Evolutionary conservation across 2,329 filamentous ascomycete species (phyloP).

Genomic region (Aspergillus quadricinctus): DNA sequence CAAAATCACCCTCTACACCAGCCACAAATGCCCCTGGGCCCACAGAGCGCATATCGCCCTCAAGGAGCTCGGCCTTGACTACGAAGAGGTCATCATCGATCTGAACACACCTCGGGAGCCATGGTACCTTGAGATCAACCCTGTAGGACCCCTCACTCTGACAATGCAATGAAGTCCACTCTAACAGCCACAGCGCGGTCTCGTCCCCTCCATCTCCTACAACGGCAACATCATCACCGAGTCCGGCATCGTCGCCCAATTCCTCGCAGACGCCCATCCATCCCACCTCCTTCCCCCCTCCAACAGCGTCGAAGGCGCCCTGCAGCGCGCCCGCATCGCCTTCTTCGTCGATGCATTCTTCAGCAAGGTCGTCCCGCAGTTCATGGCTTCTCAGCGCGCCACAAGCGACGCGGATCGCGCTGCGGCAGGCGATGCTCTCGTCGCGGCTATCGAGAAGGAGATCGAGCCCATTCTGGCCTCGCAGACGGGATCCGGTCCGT

Average conservation of each 20-base stretch:
- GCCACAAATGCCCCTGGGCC: slow-evolving; percentile 66
- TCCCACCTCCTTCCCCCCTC: slow-evolving; percentile 59
- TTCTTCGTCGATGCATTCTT: slow-evolving; percentile 71
- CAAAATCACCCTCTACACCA: slow-evolving; percentile 67
- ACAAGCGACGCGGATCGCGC: slow-evolving; percentile 49
- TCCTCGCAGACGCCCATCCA: slow-evolving; percentile 65
- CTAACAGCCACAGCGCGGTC: slow-evolving; percentile 54
- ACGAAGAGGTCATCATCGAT: slow-evolving; percentile 70
- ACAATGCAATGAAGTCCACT: not conserved
- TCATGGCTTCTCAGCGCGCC: slow-evolving; percentile 47
- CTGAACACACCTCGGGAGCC: slow-evolving; percentile 62
- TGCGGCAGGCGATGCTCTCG: slow-evolving; percentile 47
- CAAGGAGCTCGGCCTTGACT: slow-evolving; percentile 60
- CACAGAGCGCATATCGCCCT: slow-evolving; percentile 72
- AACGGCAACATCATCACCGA: slow-evolving; percentile 68
- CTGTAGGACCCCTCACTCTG: slow-evolving; percentile 38
- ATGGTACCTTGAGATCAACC: slow-evolving; percentile 74
- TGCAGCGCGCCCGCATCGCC: slow-evolving; percentile 61
- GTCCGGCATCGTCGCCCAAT: slow-evolving; percentile 68
- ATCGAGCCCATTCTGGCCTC: slow-evolving; percentile 64
- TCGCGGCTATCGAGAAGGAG: slow-evolving; percentile 61
- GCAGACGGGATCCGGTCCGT: slow-evolving; percentile 47
- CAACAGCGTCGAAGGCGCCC: slow-evolving; percentile 50
- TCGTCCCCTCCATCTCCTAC: slow-evolving; percentile 68
- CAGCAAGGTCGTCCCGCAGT: slow-evolving; percentile 53